phyloP scores from a whole-genome alignment of 345 rosid genomes.

The Lenwebbia sp. region DNA sequence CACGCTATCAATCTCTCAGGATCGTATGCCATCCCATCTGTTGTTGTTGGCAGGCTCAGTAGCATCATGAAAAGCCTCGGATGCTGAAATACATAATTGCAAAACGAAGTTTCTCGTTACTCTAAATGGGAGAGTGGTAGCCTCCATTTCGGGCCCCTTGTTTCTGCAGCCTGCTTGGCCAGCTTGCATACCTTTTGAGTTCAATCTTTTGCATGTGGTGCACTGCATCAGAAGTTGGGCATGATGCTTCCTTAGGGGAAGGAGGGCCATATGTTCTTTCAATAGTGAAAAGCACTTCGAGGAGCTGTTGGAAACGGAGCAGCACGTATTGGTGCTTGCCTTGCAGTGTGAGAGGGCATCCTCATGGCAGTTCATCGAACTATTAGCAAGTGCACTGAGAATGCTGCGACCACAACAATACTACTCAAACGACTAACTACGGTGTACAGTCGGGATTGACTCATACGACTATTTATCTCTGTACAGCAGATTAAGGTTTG shows the following conservation, averaged over 20 bases:
- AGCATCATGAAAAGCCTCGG: constrained; percentile 40
- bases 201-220: background rate
- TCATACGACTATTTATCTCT: background rate
- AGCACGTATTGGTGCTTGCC: background rate
- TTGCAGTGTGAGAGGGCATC: background rate
- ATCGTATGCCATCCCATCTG: constrained; percentile 43
- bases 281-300: background rate
- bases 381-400: background rate
- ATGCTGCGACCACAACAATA: background rate
- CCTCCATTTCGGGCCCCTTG: background rate
- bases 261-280: background rate
- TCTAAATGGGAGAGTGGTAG: background rate
- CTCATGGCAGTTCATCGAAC: background rate
- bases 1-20: constrained; percentile 65
- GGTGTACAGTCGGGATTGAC: background rate
- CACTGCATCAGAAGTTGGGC: background rate
- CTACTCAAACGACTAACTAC: background rate
- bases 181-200: background rate
- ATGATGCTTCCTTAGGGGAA: background rate
- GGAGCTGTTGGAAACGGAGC: background rate
- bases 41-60: constrained; percentile 39
- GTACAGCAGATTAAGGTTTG: background rate
- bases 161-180: background rate
- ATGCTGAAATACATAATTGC: constrained; percentile 24
- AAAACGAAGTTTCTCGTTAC: background rate